These are phyloP conservation scores for Trichosporon sp. DNA, from an alignment of 1,284 basidiomycete species.

Conservation along the genomic window DNA sequence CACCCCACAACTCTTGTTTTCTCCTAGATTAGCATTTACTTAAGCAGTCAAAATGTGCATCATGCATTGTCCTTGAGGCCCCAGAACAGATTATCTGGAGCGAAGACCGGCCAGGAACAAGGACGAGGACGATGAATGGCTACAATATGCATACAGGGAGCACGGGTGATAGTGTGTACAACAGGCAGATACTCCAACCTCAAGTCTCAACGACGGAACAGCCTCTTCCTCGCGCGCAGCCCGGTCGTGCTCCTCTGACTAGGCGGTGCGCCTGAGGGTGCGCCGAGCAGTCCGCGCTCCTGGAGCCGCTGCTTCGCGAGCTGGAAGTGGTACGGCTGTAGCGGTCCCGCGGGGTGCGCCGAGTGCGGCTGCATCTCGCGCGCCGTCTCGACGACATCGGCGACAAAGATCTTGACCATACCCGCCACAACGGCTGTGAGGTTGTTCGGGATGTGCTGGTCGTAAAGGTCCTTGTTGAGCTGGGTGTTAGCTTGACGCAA, in stretches of 20 bases:
- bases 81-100: neutral
- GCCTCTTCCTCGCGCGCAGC: slow-evolving; percentile 36
- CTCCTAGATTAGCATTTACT: slow-evolving; percentile 2
- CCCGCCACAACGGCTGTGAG: slow-evolving; percentile 44
- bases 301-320: slow-evolving; percentile 44
- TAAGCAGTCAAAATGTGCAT: slow-evolving; percentile 17
- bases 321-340: slow-evolving; percentile 50
- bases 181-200: neutral
- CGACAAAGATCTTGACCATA: slow-evolving; percentile 53
- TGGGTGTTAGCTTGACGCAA: slow-evolving; percentile 24
- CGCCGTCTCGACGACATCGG: slow-evolving; percentile 50
- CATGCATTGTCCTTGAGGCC: neutral
- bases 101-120: neutral
- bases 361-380: slow-evolving; percentile 44
- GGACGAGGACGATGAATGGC: neutral
- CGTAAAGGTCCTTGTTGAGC: slow-evolving; percentile 49
- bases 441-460: slow-evolving; percentile 44
- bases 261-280: slow-evolving; percentile 19
- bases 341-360: slow-evolving; percentile 42
- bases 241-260: slow-evolving; percentile 26
- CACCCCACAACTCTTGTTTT: neutral
- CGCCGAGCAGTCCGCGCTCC: slow-evolving; percentile 38
- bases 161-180: neutral
- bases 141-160: slow-evolving; percentile 15
- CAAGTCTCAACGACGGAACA: slow-evolving; percentile 35